phyloP scores from a whole-genome alignment of 1,284 basidiomycete species.

The Boletellus deceptivus region DNA sequence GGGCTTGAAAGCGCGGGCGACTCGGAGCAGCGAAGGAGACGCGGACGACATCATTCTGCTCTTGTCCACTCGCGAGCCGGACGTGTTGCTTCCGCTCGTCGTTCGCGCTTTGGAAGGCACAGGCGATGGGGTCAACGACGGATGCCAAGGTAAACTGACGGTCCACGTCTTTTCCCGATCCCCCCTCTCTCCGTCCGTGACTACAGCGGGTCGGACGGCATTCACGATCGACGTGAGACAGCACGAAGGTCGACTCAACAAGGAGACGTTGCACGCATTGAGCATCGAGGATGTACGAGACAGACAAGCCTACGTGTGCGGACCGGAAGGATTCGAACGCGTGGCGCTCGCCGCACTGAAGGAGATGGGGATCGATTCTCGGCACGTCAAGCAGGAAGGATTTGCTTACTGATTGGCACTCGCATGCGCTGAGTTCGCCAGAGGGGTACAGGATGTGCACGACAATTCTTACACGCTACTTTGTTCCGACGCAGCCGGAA shows the following conservation, averaged over 20 bases:
- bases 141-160: slow-evolving; percentile 5
- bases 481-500: too few relatives aligned
- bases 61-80: slow-evolving; percentile 29
- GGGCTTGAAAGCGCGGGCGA: slow-evolving; percentile 3
- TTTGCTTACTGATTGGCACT: slow-evolving; percentile 21
- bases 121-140: not conserved
- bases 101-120: slow-evolving; percentile 1
- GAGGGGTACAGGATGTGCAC: too few relatives aligned
- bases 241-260: slow-evolving; percentile 17
- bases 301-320: slow-evolving; percentile 21
- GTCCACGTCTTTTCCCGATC: slow-evolving; percentile 26
- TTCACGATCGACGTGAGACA: slow-evolving; percentile 10
- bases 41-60: slow-evolving; percentile 20
- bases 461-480: too few relatives aligned
- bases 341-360: slow-evolving; percentile 11
- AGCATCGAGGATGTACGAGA: slow-evolving; percentile 6
- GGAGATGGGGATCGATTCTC: slow-evolving; percentile 17
- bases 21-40: not conserved
- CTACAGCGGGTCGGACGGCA: not conserved
- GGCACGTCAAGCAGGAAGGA: slow-evolving; percentile 16
- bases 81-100: slow-evolving; percentile 23
- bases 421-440: too few relatives aligned
- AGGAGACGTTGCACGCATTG: slow-evolving; percentile 5
- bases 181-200: not conserved
- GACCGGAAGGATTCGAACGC: slow-evolving; percentile 25